Base-by-base conservation (phyloP, 2,329 filamentous ascomycete species). In the Cladosporium sp. region DNA sequence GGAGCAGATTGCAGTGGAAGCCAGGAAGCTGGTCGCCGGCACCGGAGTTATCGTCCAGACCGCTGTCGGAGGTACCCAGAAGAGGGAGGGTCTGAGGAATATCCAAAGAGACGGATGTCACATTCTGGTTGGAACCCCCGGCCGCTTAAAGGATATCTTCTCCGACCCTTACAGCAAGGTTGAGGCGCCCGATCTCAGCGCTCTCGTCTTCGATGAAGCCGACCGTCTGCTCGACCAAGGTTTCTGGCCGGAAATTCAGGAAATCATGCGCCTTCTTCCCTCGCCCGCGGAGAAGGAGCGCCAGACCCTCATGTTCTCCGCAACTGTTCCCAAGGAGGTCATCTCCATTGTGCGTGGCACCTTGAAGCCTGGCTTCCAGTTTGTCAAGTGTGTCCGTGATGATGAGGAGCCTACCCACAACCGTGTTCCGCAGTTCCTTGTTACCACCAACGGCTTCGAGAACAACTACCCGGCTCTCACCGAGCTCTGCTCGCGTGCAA, bases 301-400 rank as follows among this genome's bases (percentile, higher is more conserved):
- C 43, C 93, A 99, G 69, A 96, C 91, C 6, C 82, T 99, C 62
- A 85, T 99, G 70, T 96, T 95, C 69, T 97, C 92, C 12, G 93
- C 93, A 39, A 99, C 93, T 9, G 87, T 99, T 27, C 89, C 92
- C 40, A 79, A 80, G 53, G 82, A 90, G 56, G 92, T 99, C 39
- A 84, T 96, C 58, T 72, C 79, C 38, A 80, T 97, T 43, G 92
- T 95, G 36, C 81, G 85, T 53, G 71, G 74, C 58, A 89, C 89
- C 58, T 85, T 97, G 67, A 89, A 91, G 65, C 80, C 82, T 1
- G 75, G 89, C 59, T 97, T 95, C 69, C 83, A 95, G 65, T 95
- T 93, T 62, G 83, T 96, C 54, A 88, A 92, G 68, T 95, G 89
- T n/a, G 87, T 99, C 54, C 74, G 79, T 51, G 82, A 86, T 51